A percentile compares a stretch with the other conserved stretches of the same genome.
Conservation (phyloP, 352 stramenopile species). For the Phytophthora vignae region DNA sequence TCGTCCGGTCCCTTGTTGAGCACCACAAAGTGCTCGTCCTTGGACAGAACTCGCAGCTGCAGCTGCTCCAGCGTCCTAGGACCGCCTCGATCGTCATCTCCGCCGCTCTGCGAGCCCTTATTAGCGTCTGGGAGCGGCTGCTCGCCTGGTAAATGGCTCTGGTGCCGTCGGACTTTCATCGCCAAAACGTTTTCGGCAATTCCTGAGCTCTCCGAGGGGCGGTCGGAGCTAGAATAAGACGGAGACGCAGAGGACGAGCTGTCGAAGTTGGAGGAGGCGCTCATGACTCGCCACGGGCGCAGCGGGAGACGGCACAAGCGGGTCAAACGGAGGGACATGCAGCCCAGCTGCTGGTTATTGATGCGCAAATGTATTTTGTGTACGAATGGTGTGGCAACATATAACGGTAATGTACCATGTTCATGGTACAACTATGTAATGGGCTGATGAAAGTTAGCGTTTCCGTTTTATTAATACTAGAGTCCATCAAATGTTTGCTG, state of each 20-base stretch:
- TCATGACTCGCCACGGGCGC: constrained; percentile 25
- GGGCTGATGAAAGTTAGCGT: too few species aligned
- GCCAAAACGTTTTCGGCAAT: constrained; percentile 9
- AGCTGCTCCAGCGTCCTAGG: constrained; percentile 63
- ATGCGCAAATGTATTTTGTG: constrained; percentile 16
- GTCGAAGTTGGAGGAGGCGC: constrained; percentile 4
- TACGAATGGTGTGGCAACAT: constrained; percentile 12
- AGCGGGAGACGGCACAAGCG: constrained; percentile 20
- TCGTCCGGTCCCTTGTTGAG: constrained; percentile 87
- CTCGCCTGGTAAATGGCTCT: constrained; percentile 54
- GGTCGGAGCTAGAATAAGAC: constrained; percentile 12
- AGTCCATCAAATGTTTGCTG: too few species aligned
- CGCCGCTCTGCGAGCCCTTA: background rate
- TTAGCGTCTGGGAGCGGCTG: background rate
- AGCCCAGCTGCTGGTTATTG: constrained; percentile 18
- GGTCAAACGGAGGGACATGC: constrained; percentile 28
- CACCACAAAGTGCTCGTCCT: constrained; percentile 67
- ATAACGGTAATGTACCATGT: background rate
- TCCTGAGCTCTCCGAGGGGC: constrained; percentile 3
- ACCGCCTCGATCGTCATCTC: constrained; percentile 52
- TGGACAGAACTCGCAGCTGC: constrained; percentile 60
- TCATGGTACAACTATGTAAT: background rate
- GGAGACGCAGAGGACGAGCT: background rate
- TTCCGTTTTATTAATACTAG: too few species aligned
- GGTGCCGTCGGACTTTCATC: constrained; percentile 52